A percentile compares a stretch with the other conserved stretches of the same genome.
Evolutionary conservation across 208 protist species (phyloP).

Genomic region (Crithidia sp.): DNA sequence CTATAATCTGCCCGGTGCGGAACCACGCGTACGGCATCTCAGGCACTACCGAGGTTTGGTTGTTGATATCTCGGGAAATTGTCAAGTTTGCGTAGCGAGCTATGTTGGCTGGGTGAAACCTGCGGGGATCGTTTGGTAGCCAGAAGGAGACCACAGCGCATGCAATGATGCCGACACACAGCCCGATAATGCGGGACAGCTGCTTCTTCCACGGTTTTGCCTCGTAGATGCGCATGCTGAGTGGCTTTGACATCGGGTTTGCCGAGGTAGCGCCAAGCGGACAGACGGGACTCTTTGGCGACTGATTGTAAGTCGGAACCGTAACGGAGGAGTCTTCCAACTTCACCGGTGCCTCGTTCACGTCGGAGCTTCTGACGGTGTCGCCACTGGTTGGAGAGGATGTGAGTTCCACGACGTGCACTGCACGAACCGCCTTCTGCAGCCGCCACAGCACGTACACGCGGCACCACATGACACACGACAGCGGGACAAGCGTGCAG

Average conservation of each 20-base stretch:
- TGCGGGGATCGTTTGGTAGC: conserved; percentile 54
- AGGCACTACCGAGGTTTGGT: conserved; percentile 27
- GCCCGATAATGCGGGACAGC: conserved; percentile 18
- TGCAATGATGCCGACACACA: conserved; percentile 28
- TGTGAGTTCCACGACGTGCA: background rate
- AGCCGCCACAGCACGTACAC: conserved; percentile 5
- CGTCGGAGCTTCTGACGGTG: too few species aligned
- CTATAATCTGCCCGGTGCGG: conserved; percentile 37
- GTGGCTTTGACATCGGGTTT: conserved; percentile 5
- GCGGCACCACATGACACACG: conserved; percentile 22
- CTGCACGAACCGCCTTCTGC: background rate
- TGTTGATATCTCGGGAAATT: conserved; percentile 6
- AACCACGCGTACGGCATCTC: conserved; percentile 57
- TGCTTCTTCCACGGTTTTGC: conserved; percentile 4
- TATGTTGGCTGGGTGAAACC: conserved; percentile 35
- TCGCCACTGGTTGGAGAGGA: background rate
- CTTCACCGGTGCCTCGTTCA: background rate
- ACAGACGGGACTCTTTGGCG: background rate
- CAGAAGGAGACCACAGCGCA: conserved; percentile 48
- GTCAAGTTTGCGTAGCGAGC: conserved; percentile 25
- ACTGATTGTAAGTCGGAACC: background rate
- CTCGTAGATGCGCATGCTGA: conserved; percentile 2
- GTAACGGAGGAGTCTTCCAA: background rate
- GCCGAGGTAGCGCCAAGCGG: background rate
- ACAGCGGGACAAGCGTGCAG: conserved; percentile 35